Evolutionary conservation across 306 rosid species (phyloP).

Genomic region (Prosopis cineraria): DNA sequence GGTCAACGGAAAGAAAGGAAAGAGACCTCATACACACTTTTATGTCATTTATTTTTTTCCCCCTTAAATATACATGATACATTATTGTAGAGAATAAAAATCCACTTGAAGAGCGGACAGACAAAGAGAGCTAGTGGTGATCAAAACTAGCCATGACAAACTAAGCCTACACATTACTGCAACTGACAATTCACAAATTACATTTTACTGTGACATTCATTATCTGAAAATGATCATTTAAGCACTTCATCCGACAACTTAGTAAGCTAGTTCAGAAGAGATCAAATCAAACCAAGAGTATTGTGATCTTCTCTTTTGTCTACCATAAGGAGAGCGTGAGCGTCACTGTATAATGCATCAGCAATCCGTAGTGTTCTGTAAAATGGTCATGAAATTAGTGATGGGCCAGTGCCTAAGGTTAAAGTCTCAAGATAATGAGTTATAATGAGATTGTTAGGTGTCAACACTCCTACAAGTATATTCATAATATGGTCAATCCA

Average conservation of each 20-base stretch:
- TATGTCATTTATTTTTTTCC: too few relatives aligned
- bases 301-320: neutral
- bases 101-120: neutral
- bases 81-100: neutral
- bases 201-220: neutral
- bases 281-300: neutral
- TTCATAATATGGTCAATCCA: neutral
- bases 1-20: neutral
- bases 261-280: neutral
- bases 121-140: neutral
- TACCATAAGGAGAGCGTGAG: neutral
- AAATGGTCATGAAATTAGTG: neutral
- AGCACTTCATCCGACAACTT: neutral
- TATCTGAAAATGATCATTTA: neutral
- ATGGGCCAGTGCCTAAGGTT: neutral
- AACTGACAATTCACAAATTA: neutral
- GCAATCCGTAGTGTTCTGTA: slow-evolving; percentile 18
- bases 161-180: neutral
- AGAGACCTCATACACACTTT: neutral
- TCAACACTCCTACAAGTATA: neutral
- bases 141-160: neutral
- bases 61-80: neutral
- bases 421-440: neutral
- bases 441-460: neutral
- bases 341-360: neutral